Percentiles rank a stretch among this genome's conserved stretches.
phyloP scores from a whole-genome alignment of 805 yeast genomes.

The Pichia membranifaciens region DNA sequence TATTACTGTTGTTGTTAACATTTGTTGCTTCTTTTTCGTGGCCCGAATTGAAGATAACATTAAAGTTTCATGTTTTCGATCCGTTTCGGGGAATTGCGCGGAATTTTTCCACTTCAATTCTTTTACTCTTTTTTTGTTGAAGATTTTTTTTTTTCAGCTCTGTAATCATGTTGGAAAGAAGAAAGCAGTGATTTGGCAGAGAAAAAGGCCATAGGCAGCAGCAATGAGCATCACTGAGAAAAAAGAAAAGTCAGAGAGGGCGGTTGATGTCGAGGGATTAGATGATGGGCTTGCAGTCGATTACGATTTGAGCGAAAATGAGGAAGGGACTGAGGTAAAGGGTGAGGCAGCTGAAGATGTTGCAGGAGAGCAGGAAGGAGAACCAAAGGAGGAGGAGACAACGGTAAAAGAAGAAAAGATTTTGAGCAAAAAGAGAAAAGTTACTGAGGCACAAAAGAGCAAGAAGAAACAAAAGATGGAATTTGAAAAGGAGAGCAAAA shows the following conservation, averaged over 20 bases:
- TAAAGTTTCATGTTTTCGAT: too few species aligned
- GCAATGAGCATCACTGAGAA: not conserved
- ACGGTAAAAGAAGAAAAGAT: constrained; percentile 3
- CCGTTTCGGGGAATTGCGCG: not conserved
- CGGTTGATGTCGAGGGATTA: constrained; percentile 54
- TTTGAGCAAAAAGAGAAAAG: constrained; percentile 24
- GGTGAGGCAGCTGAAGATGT: constrained; percentile 3
- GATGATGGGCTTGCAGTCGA: constrained; percentile 70
- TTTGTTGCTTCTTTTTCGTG: not conserved
- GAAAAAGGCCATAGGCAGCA: too few species aligned
- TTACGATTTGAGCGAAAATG: constrained; percentile 29
- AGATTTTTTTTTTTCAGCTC: not conserved
- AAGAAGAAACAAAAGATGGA: constrained; percentile 67
- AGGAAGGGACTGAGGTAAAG: constrained; percentile 35
- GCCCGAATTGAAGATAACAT: not conserved
- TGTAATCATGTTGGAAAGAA: not conserved
- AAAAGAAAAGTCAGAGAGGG: not conserved
- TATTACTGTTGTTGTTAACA: too few species aligned
- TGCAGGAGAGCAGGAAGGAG: constrained; percentile 7
- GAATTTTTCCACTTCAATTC: not conserved
- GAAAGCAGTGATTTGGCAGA: too few species aligned
- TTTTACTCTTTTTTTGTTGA: not conserved
- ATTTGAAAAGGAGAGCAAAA: constrained; percentile 54
- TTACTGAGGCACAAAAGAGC: constrained; percentile 43
- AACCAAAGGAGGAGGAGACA: constrained; percentile 16